Evolutionary conservation across 2,329 filamentous ascomycete genomes (phyloP).

Genomic region (Trichoderma semiorbis): DNA sequence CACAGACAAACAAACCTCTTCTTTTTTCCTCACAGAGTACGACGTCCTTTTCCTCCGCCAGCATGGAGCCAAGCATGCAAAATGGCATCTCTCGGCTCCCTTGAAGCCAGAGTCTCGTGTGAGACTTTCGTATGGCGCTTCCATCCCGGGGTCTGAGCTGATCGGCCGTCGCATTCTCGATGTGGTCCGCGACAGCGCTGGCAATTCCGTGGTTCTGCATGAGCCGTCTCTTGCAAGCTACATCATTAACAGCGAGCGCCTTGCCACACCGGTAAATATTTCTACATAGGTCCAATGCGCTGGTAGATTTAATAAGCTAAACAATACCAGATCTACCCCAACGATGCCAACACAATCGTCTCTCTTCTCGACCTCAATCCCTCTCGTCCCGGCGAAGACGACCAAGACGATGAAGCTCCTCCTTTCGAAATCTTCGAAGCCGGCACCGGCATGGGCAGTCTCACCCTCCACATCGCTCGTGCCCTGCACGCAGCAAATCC

Average conservation of each 20-base stretch:
- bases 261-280: conserved; percentile 62
- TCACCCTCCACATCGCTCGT: conserved; percentile 72
- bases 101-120: conserved; percentile 32
- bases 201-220: conserved; percentile 52
- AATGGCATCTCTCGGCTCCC: conserved; percentile 39
- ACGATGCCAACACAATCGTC: conserved; percentile 72
- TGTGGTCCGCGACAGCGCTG: conserved; percentile 51
- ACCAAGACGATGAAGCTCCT: conserved; percentile 28
- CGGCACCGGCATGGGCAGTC: conserved; percentile 77
- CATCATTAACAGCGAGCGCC: conserved; percentile 60
- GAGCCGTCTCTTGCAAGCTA: conserved; percentile 72
- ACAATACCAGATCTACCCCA: conserved; percentile 55
- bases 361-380: conserved; percentile 73
- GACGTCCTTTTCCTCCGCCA: conserved; percentile 41
- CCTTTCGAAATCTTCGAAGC: conserved; percentile 76
- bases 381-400: conserved; percentile 35
- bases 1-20: neutral
- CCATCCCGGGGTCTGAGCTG: conserved; percentile 51
- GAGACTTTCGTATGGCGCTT: conserved; percentile 43
- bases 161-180: conserved; percentile 62
- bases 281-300: too few species aligned
- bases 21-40: conserved; percentile 31
- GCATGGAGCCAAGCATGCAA: conserved; percentile 33
- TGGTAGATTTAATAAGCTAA: neutral
- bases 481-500: conserved; percentile 73